Conservation (phyloP, 2,329 filamentous ascomycete genomes). For the Ceratocystis lukuohia region DNA sequence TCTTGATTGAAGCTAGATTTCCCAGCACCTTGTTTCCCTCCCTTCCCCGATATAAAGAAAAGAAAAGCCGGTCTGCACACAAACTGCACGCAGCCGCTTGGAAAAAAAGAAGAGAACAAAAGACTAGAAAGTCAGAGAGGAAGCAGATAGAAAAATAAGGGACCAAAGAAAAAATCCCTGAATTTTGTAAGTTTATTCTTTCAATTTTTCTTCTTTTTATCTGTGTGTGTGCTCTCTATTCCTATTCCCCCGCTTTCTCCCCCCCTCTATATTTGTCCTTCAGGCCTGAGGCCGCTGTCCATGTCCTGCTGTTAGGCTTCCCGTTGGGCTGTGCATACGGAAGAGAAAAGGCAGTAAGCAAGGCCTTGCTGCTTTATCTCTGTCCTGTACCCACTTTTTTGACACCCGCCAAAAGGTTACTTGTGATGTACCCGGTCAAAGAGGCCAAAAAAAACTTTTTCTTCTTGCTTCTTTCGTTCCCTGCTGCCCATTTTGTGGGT, state of each 20-base stretch:
- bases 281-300: too few relatives aligned
- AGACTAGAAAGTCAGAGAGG: too few relatives aligned
- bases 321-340: not conserved
- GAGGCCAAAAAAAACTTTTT: slow-evolving; percentile 6
- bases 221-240: not conserved
- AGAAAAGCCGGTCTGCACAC: not conserved
- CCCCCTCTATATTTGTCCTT: not conserved
- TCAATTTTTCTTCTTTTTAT: not conserved
- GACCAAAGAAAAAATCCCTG: not conserved
- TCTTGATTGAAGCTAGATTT: slow-evolving; percentile 15
- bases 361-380: not conserved
- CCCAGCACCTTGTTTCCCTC: not conserved
- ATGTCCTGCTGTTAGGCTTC: not conserved
- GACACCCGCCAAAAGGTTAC: not conserved
- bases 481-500: not conserved
- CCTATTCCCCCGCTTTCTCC: not conserved
- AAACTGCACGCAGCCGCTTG: not conserved
- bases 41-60: not conserved
- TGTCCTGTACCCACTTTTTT: not conserved
- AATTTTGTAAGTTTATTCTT: slow-evolving; percentile 1
- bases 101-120: not conserved
- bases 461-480: not conserved
- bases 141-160: not conserved
- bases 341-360: not conserved
- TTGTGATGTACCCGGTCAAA: too few relatives aligned